Evolutionary conservation across 2,329 filamentous ascomycete species (phyloP).

Genomic region (Cadophora sp.): DNA sequence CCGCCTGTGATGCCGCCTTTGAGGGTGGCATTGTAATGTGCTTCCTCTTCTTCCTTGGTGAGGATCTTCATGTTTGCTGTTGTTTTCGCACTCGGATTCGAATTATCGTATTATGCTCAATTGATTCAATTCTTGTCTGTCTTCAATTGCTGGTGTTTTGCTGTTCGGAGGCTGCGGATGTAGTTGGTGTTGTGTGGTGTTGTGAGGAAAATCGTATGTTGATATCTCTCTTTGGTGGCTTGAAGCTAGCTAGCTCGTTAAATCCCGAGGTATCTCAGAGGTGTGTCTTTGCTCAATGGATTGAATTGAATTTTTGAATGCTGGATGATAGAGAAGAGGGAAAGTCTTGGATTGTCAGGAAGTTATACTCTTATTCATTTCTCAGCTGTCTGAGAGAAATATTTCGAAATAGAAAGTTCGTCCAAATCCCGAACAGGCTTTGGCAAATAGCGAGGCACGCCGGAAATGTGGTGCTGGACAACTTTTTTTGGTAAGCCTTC

Average conservation of each 20-base stretch:
- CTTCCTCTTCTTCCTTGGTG: slow-evolving; percentile 89
- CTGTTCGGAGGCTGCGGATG: neutral
- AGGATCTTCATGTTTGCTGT: slow-evolving; percentile 81
- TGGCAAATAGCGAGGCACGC: neutral
- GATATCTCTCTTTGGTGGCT: neutral
- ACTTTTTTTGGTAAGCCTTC: slow-evolving; percentile 24
- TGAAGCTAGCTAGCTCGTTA: neutral
- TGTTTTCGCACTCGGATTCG: neutral
- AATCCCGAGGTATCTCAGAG: slow-evolving; percentile 15
- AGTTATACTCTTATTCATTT: slow-evolving; percentile 8
- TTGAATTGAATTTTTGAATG: neutral
- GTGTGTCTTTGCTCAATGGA: neutral
- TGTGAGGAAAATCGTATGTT: slow-evolving; percentile 6
- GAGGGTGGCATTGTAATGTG: slow-evolving; percentile 82
- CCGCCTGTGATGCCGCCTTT: slow-evolving; percentile 81
- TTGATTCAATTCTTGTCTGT: neutral
- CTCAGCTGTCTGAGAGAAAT: neutral
- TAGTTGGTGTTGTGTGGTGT: neutral
- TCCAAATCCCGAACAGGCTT: slow-evolving; percentile 23
- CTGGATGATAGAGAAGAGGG: neutral
- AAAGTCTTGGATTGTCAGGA: neutral
- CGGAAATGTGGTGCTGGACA: slow-evolving; percentile 18
- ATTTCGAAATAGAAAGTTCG: neutral
- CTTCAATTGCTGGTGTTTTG: neutral
- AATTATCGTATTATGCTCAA: neutral